Evolutionary conservation across 495 filamentous ascomycete genomes (phyloP), one percentile per base, ranked within the genome.

Genomic region (Mytilinidion resinicola): DNA sequence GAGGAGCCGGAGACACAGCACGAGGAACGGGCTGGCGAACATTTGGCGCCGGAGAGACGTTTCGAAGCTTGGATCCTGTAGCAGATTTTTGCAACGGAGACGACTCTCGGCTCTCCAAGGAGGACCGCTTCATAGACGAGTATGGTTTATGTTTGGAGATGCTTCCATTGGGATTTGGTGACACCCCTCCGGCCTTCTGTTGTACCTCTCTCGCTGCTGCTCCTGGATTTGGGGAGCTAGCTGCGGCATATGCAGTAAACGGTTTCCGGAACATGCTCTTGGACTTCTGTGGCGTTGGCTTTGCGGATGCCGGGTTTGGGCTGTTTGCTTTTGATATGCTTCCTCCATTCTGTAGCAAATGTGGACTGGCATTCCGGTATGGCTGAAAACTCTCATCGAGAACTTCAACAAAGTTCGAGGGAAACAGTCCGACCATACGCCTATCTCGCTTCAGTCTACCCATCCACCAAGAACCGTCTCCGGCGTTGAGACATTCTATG

Each of bases 381-480:
- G 91, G 90, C 34, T 86, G 83, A 70, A 96, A 96, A 67, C 80
- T 79, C 51, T 95, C 87, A 47, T 88, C 84, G 41, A 98, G 77
- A 4, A 97, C 82, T 66, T 95, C 83, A 59, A 98, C 93, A 70
- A 96, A 98, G 71, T 98, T 98, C 43, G 91, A 96, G 1, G 93
- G 93, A 66, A 98, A 98, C 19, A 93, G 73, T 46, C 93, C 93
- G 62, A 95, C 82, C 63, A 91, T 90, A 58, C 89, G 81, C 69
- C 85, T 84, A 70, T 97, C 93, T 56, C 95, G 82, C 61, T 83
- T 84, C 68, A 97, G 69, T 48, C 92, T 83, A 25, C 93, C 93
- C 75, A 89, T 96, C 93, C 93, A 98, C 95, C 93, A 98, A 53
- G 87, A 88, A 30, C 95, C 95, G 74, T 98, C 93, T 52, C 93